Evolutionary conservation across 1,284 basidiomycete genomes (phyloP).

Genomic region (Rhodotorula sp.): DNA sequence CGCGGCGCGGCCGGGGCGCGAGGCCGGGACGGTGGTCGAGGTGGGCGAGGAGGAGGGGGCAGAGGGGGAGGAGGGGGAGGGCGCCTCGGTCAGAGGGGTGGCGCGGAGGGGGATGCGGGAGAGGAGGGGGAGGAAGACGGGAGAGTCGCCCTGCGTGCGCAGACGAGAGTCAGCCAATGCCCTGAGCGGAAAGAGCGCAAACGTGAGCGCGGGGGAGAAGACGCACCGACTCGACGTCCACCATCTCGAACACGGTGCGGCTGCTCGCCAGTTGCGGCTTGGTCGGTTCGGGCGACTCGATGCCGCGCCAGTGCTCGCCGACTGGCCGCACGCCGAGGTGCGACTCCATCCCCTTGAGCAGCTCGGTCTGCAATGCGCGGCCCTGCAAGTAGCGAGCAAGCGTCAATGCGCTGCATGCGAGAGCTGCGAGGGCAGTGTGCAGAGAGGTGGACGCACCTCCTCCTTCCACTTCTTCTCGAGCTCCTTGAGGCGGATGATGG

Average conservation of each 20-base stretch:
- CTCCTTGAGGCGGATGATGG: slow-evolving; percentile 74
- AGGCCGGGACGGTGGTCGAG: slow-evolving; percentile 13
- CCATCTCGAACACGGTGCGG: slow-evolving; percentile 39
- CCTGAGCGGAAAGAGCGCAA: too few species aligned
- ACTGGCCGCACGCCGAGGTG: slow-evolving; percentile 33
- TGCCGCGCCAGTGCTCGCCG: slow-evolving; percentile 31
- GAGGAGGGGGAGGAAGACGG: slow-evolving; percentile 38
- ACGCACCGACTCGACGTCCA: slow-evolving; percentile 35
- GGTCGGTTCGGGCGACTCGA: slow-evolving; percentile 26
- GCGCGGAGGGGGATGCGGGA: slow-evolving; percentile 16
- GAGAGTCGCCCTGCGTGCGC: slow-evolving; percentile 21
- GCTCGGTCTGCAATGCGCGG: slow-evolving; percentile 25
- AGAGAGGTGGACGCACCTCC: slow-evolving; percentile 49
- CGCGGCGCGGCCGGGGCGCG: slow-evolving; percentile 31
- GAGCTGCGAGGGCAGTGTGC: neutral
- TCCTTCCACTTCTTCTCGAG: slow-evolving; percentile 68
- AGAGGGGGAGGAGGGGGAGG: neutral
- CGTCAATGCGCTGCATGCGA: too few species aligned
- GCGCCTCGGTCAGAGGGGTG: slow-evolving; percentile 2
- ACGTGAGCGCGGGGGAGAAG: too few species aligned
- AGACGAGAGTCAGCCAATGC: neutral
- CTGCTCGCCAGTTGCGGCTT: slow-evolving; percentile 14
- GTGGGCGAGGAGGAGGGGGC: neutral
- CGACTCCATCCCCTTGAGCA: slow-evolving; percentile 37
- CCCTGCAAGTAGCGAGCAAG: slow-evolving; percentile 3